Percentiles rank a stretch among this genome's conserved stretches.
phyloP scores from a whole-genome alignment of 2,329 filamentous ascomycete genomes.

The Pyrenophora seminiperda region DNA sequence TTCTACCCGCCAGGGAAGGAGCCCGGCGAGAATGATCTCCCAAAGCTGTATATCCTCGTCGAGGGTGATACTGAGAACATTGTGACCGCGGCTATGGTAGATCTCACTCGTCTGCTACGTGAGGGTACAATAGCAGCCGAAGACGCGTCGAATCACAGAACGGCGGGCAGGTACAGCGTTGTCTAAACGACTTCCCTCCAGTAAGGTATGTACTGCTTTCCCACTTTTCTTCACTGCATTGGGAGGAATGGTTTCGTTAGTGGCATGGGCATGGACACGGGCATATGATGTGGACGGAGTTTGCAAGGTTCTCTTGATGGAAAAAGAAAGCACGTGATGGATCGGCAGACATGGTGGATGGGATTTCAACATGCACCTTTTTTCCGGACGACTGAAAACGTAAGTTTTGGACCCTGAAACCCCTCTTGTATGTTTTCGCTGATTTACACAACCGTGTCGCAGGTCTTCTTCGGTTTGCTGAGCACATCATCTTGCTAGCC shows the following conservation, averaged over 20 bases:
- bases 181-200: slow-evolving; percentile 16
- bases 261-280: neutral
- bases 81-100: slow-evolving; percentile 86
- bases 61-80: slow-evolving; percentile 95
- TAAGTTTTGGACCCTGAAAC: slow-evolving; percentile 8
- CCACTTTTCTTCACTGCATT: slow-evolving; percentile 2
- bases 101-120: slow-evolving; percentile 83
- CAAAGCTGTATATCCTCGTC: slow-evolving; percentile 97
- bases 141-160: slow-evolving; percentile 74
- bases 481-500: neutral
- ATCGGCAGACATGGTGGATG: neutral
- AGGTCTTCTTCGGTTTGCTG: neutral
- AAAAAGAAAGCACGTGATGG: neutral
- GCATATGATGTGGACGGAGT: slow-evolving; percentile 1
- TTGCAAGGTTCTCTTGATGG: slow-evolving; percentile 3
- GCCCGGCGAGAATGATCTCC: slow-evolving; percentile 71
- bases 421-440: neutral
- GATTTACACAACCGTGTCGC: slow-evolving; percentile 16
- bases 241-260: slow-evolving; percentile 2
- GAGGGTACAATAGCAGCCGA: slow-evolving; percentile 90
- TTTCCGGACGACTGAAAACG: slow-evolving; percentile 1
- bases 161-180: slow-evolving; percentile 84
- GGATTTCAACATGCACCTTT: neutral
- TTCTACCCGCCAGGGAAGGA: slow-evolving; percentile 86
- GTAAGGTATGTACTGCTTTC: neutral